phyloP scores from a whole-genome alignment of 106 monocot genomes.

The Narthecium ossifragum region DNA sequence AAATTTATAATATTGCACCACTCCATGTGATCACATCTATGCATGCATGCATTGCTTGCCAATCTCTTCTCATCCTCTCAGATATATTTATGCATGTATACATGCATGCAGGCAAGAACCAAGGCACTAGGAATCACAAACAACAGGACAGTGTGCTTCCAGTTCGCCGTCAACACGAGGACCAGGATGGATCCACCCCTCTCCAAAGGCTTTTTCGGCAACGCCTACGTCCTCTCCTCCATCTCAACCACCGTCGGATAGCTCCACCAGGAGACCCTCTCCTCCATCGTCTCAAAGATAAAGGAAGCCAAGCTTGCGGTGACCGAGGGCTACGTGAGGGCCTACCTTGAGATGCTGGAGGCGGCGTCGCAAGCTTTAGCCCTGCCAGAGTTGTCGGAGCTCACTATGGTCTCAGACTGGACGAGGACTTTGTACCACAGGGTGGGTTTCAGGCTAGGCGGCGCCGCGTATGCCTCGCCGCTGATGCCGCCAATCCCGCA shows the following conservation, averaged over 20 bases:
- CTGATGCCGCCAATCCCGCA: conserved; percentile 24
- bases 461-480: conserved; percentile 16
- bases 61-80: no score
- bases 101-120: conserved; percentile 33
- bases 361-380: conserved; percentile 3
- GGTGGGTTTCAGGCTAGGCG: conserved; percentile 22
- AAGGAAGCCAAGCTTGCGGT: conserved; percentile 21
- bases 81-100: no score
- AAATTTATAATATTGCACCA: no score
- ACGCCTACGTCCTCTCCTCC: conserved; percentile 44
- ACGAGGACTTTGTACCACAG: conserved; percentile 31
- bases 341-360: conserved; percentile 34
- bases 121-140: conserved; percentile 22
- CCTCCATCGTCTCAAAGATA: conserved; percentile 24
- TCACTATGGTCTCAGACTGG: conserved; percentile 46
- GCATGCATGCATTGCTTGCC: no score
- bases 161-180: conserved; percentile 33
- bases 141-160: conserved; percentile 31
- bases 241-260: conserved; percentile 21
- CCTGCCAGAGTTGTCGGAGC: conserved; percentile 31
- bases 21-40: no score
- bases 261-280: conserved; percentile 12
- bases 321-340: conserved; percentile 17
- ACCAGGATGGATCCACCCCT: conserved; percentile 25
- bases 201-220: conserved; percentile 33